Evolutionary conservation across 1,284 basidiomycete species (phyloP), one percentile per base, ranked within the genome.

Genomic region (Takashimella koratensis): DNA sequence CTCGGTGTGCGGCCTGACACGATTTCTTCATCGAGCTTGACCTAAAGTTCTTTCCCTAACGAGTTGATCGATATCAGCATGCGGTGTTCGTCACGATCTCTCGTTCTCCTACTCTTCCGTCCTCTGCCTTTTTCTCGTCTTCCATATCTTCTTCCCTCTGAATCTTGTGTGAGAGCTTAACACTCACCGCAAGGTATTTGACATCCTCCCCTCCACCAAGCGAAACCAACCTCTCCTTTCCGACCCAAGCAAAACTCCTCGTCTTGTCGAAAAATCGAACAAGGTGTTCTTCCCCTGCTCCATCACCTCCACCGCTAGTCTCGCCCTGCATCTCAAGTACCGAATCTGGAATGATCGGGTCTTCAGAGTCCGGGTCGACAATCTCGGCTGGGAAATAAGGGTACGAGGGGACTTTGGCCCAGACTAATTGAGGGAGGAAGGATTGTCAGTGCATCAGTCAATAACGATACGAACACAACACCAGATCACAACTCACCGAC

Each of bases 231-330:
- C 77, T 79, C 30, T 79, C 79, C 16, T 74, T 55, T 3, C 76
- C 65, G 11, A 85, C 76, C 77, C 79, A 84, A 68, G 81, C 81
- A 82, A 83, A 89, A 50, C 82, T 82, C 46, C 75, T 74, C 2
- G 75, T 63, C 50, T 80, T 79, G 65, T 88, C 87, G 67, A 79
- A 88, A 74, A 87, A 90, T 49, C 82, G 82, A 16, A 89, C 79
- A 42, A 88, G 78, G 62, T 56, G 82, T 8, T 53, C 53, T 1
- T 40, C 13, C 2, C 36, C 52, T 6, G 44, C 53, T 45, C 48
- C 52, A 5, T 49, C 54, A n/a, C 36, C 41, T 51, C 36, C 43
- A 21, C 41, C 45, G 20, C 39, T 30, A 47, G 64, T 76, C 20
- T 78, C 71, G 57, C 71, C 64, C 20, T 73, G 67, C 51, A 80